Conservation (phyloP, 768 basidiomycete genomes). For the Tylopilus rubrobrunneus region DNA sequence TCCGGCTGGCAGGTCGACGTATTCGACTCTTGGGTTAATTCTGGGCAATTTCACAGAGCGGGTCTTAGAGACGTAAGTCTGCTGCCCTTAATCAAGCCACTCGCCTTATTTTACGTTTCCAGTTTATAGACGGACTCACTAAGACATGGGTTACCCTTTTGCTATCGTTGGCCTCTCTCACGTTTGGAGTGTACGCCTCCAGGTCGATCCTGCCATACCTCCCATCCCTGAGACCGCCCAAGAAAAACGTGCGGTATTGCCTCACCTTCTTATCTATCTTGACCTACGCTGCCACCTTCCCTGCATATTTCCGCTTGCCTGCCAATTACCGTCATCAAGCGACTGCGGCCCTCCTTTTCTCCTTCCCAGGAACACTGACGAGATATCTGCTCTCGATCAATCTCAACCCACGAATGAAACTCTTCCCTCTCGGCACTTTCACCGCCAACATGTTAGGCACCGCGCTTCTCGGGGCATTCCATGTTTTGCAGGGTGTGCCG, state of each 20-base stretch:
- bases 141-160: constrained; percentile 77
- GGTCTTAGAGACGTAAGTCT: constrained; percentile 70
- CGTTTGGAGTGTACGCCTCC: constrained; percentile 68
- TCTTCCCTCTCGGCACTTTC: constrained; percentile 78
- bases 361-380: constrained; percentile 83
- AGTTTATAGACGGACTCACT: constrained; percentile 87
- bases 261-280: constrained; percentile 55
- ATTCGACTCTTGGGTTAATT: constrained; percentile 82
- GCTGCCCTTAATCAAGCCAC: neutral
- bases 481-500: constrained; percentile 57
- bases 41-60: constrained; percentile 46
- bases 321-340: constrained; percentile 67
- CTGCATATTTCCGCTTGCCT: constrained; percentile 75
- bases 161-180: constrained; percentile 71
- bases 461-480: constrained; percentile 73
- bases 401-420: constrained; percentile 61
- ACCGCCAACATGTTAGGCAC: constrained; percentile 73
- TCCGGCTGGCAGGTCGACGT: constrained; percentile 92
- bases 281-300: constrained; percentile 70
- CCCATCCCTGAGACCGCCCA: constrained; percentile 41
- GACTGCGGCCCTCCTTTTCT: constrained; percentile 84
- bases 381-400: constrained; percentile 73
- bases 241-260: constrained; percentile 42
- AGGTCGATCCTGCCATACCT: constrained; percentile 38
- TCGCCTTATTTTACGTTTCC: constrained; percentile 10